These are phyloP conservation scores for Colletotrichum noveboracense DNA, from an alignment of 2,329 filamentous ascomycete species.

Conservation along the genomic window DNA sequence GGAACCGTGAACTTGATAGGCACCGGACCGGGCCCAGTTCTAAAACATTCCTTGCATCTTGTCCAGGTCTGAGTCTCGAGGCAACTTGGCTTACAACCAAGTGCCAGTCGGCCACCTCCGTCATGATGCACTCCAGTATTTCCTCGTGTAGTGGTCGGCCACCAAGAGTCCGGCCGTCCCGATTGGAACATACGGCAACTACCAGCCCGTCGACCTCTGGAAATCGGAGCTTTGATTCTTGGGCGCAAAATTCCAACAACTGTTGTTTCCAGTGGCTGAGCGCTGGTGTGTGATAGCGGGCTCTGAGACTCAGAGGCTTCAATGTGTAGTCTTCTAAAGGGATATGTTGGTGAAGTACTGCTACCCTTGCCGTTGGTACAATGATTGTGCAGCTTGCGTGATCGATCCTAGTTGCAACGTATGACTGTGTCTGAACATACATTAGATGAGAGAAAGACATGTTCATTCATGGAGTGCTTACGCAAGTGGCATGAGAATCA, in stretches of 20 bases:
- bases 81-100: background rate
- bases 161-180: background rate
- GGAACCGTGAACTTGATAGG: background rate
- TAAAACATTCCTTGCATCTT: background rate
- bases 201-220: background rate
- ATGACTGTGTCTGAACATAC: background rate
- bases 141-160: background rate
- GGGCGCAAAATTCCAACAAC: background rate
- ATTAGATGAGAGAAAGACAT: background rate
- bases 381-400: background rate
- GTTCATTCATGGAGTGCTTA: background rate
- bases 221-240: background rate
- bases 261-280: background rate
- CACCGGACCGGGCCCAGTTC: background rate
- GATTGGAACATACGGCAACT: background rate
- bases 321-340: background rate
- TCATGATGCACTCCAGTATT: background rate
- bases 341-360: background rate
- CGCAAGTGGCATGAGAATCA: background rate
- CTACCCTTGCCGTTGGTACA: background rate
- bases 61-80: background rate
- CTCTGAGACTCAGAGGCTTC: background rate
- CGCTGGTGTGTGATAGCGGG: background rate
- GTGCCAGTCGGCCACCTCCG: background rate
- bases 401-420: background rate